Percentiles rank a stretch among this genome's conserved stretches.
These are phyloP conservation scores for Passalora sequoiae DNA, from an alignment of 2,329 filamentous ascomycete species.

Conservation along the genomic window DNA sequence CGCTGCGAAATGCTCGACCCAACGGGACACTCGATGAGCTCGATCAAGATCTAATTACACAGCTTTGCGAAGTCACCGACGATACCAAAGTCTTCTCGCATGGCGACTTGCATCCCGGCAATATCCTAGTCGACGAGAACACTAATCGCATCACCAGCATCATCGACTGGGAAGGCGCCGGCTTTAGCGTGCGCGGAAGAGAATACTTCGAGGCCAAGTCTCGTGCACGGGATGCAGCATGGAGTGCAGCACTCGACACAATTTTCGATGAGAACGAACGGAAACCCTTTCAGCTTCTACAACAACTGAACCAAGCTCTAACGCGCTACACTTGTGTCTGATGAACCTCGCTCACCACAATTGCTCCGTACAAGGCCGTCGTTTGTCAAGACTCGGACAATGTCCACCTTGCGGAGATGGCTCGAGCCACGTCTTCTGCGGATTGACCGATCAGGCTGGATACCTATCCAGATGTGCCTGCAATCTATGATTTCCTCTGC, in stretches of 20 bases:
- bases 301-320: slow-evolving; percentile 6
- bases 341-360: neutral
- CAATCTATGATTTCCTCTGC: slow-evolving; percentile 10
- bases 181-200: slow-evolving; percentile 10
- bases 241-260: slow-evolving; percentile 2
- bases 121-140: slow-evolving; percentile 4
- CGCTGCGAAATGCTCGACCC: slow-evolving; percentile 7
- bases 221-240: neutral
- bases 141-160: slow-evolving; percentile 1
- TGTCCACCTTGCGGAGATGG: neutral
- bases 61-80: neutral
- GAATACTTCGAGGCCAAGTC: slow-evolving; percentile 9
- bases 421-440: slow-evolving; percentile 6
- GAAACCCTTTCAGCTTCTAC: slow-evolving; percentile 3
- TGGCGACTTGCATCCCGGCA: slow-evolving; percentile 3
- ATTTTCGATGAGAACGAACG: slow-evolving; percentile 1
- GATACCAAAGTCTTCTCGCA: slow-evolving; percentile 2
- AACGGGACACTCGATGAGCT: neutral
- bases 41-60: neutral
- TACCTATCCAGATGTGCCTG: slow-evolving; percentile 8
- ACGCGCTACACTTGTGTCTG: slow-evolving; percentile 3
- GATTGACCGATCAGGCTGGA: slow-evolving; percentile 7
- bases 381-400: neutral
- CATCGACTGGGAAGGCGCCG: slow-evolving; percentile 8
- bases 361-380: neutral